Evolutionary conservation across 257 asterid species (phyloP).

Genomic region (Solanum pennellii): DNA sequence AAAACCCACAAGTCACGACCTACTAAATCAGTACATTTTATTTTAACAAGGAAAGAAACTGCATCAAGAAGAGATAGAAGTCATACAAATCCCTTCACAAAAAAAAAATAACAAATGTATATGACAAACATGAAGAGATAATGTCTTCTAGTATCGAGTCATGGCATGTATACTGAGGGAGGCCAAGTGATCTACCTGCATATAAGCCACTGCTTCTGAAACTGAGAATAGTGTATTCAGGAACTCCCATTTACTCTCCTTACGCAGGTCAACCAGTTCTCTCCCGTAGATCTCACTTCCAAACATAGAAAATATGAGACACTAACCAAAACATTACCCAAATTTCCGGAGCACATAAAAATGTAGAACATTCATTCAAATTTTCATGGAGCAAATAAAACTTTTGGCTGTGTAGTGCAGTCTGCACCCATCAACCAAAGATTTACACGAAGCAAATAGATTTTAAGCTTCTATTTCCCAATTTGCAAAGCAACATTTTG

Average conservation of each 20-base stretch:
- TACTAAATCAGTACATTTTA: not conserved
- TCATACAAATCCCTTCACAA: not conserved
- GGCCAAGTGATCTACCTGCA: conserved; percentile 54
- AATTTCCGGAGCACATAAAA: conserved; percentile 6
- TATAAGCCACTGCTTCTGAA: conserved; percentile 90
- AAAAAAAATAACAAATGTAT: not conserved
- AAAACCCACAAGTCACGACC: not conserved
- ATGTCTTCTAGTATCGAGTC: not conserved
- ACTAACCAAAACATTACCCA: conserved; percentile 9
- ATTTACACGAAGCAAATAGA: not conserved
- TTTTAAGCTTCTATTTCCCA: not conserved
- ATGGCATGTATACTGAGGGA: not conserved
- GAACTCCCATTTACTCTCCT: conserved; percentile 80
- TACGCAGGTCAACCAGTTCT: conserved; percentile 87
- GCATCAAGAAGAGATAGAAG: not conserved
- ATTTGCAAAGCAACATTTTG: not conserved
- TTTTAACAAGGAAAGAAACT: not conserved
- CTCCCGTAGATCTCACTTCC: conserved; percentile 83
- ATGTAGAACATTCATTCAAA: not conserved
- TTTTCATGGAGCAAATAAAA: not conserved
- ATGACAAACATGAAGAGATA: not conserved
- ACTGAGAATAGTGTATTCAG: conserved; percentile 81
- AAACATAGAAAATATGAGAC: conserved; percentile 19
- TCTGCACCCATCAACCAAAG: no score
- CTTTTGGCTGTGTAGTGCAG: no score